Conservation (phyloP, 345 rosid genomes). For the Eucalyptus coolabah region DNA sequence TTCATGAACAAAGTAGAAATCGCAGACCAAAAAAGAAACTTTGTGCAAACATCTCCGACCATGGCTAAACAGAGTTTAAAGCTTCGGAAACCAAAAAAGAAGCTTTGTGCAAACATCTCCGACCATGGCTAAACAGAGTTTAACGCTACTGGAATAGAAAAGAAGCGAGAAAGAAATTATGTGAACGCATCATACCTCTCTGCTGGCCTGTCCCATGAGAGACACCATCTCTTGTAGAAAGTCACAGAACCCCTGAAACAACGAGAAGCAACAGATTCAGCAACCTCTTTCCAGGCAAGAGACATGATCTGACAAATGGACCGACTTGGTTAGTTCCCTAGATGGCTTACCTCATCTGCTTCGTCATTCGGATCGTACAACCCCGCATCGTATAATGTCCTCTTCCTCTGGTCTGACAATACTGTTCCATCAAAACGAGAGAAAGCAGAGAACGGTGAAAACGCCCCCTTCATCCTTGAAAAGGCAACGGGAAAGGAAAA, state of each 20-base stretch:
- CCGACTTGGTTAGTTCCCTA: not conserved
- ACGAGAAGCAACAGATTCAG: not conserved
- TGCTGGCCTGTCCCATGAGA: conserved; percentile 27
- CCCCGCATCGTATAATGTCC: conserved; percentile 33
- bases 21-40: not conserved
- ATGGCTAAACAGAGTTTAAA: not conserved
- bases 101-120: not conserved
- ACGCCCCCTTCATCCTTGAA: not conserved
- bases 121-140: not conserved
- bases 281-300: not conserved
- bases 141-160: not conserved
- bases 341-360: conserved; percentile 27
- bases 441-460: not conserved
- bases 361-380: conserved; percentile 29
- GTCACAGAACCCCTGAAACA: conserved; percentile 35
- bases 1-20: not conserved
- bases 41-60: not conserved
- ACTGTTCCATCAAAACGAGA: conserved; percentile 3
- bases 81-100: not conserved
- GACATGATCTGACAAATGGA: not conserved
- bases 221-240: conserved; percentile 37
- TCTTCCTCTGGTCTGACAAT: conserved; percentile 35
- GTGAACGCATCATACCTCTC: conserved; percentile 10
- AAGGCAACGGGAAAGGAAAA: not conserved
- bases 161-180: not conserved